Evolutionary conservation across 179 eudicot species (phyloP), one percentile per base, ranked within the genome.

Genomic region (Camellia oleifera): DNA sequence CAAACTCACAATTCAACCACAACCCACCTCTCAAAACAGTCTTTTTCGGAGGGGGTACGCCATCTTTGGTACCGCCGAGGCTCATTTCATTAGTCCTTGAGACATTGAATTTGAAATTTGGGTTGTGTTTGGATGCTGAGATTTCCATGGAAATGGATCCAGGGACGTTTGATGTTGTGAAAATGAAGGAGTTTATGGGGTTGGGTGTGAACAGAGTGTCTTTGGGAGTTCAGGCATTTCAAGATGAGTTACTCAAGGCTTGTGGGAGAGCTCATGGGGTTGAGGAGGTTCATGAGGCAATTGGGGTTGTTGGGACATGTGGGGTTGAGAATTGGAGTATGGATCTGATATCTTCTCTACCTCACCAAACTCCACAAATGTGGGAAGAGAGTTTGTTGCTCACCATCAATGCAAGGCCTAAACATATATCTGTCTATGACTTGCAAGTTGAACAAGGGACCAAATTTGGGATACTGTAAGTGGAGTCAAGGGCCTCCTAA

Each of bases 61-160:
- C 99, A 81, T 95, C 99, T 15, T 86, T 95, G 63, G 99, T 95
- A 75, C 91, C 99, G 0, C 96, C 98, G 3, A 84, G 82, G 83
- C 93, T 94, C 9, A 92, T 92, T 53, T 75, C 84, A 0, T 68
- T 68, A 75, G 91, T 95, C 52, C 90, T 95, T 52, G 93, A 89
- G 46, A 76, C 87, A 5, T 67, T 95, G 74, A 83, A 76, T 18
- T 82, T 79, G 18, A 90, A 90, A 76, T 88, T 94, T 10, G 98
- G 98, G 67, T 83, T 94, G 71, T 76, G 84, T 66, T 81, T 46
- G 73, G 83, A 89, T 80, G 92, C 97, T 56, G 98, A 95, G 78
- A 91, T 95, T 65, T 91, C 94, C 20, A 95, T 95, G 85, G 99
- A 95, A 80, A 95, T 94, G 99, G 99, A 94, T 81, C 98, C 99